Conservation (phyloP, 2,329 filamentous ascomycete species). For the Pseudocercospora pini-densiflorae region DNA sequence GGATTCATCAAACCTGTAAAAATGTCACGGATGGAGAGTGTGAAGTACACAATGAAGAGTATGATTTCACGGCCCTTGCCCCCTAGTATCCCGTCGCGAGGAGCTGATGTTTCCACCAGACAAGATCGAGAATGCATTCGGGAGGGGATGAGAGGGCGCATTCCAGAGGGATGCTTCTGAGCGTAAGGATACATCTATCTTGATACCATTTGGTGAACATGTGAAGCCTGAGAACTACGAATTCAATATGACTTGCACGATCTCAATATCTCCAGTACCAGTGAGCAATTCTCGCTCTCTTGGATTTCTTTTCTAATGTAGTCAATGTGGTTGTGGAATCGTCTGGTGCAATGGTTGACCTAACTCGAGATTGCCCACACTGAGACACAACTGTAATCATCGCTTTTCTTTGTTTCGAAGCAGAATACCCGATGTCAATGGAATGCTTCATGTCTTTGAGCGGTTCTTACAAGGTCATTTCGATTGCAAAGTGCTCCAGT, state of each 20-base stretch:
- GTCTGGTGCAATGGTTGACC: too few species aligned
- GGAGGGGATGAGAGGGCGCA: conserved; percentile 3
- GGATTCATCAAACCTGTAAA: conserved; percentile 4
- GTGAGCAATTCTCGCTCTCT: too few species aligned
- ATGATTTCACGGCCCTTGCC: not conserved
- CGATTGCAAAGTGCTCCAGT: not conserved
- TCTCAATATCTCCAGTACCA: not conserved
- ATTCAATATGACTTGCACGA: too few species aligned
- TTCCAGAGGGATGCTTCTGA: not conserved
- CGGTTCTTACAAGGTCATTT: not conserved
- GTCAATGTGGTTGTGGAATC: too few species aligned
- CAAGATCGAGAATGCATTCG: conserved; percentile 7
- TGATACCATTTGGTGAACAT: too few species aligned
- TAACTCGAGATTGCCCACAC: not conserved
- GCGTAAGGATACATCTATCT: not conserved
- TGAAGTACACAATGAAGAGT: conserved; percentile 10
- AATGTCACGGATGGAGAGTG: conserved; percentile 17
- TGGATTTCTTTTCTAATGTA: too few species aligned
- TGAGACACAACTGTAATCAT: not conserved
- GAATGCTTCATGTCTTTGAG: not conserved
- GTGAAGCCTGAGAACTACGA: too few species aligned
- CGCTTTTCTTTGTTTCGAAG: not conserved
- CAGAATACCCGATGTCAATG: not conserved
- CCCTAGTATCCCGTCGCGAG: not conserved
- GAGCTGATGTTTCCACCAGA: conserved; percentile 1